A percentile compares a stretch with the other conserved stretches of the same genome.
These are phyloP conservation scores for Tetrahymena thermophila DNA, from an alignment of 73 alveolate genomes.

Conservation along the genomic window DNA sequence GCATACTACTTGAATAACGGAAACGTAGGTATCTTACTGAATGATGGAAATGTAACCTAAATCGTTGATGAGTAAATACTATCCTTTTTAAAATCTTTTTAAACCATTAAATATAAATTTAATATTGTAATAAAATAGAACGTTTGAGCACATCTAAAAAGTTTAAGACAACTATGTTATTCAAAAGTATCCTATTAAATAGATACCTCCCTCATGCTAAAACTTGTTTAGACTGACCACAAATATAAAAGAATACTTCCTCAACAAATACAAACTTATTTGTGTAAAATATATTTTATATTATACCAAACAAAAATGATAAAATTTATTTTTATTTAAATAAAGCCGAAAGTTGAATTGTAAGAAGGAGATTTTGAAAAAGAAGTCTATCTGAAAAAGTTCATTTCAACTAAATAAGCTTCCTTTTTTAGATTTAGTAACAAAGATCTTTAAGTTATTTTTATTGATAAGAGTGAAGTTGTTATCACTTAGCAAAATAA, in stretches of 20 bases:
- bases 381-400: background rate
- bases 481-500: background rate
- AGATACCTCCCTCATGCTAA: background rate
- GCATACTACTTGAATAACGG: background rate
- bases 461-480: background rate
- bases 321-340: background rate
- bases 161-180: background rate
- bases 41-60: background rate
- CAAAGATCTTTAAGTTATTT: background rate
- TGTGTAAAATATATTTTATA: background rate
- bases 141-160: background rate
- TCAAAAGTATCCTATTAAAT: background rate
- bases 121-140: background rate
- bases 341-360: background rate
- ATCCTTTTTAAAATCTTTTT: background rate
- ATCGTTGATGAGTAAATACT: background rate
- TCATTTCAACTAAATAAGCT: background rate
- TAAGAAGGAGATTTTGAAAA: background rate
- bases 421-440: background rate
- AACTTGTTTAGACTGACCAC: background rate
- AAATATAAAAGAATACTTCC: background rate
- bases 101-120: background rate
- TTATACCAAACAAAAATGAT: background rate
- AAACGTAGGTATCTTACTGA: background rate
- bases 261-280: background rate